phyloP scores from a whole-genome alignment of 805 yeast genomes.

The Candida pseudoglaebosa region DNA sequence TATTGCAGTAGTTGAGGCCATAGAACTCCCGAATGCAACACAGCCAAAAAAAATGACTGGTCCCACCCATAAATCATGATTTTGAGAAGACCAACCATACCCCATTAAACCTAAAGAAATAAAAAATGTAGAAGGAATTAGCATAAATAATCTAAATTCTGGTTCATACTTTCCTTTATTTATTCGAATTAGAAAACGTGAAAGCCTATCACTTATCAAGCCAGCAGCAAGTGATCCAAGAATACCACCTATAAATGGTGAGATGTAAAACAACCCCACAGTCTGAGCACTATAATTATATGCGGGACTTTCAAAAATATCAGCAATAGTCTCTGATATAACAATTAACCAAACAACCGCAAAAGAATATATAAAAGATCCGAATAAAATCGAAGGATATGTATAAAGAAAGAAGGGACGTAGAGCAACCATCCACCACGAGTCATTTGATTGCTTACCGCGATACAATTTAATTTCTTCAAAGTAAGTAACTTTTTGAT shows the following conservation, averaged over 20 bases:
- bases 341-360: slow-evolving; percentile 65
- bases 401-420: slow-evolving; percentile 50
- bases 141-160: slow-evolving; percentile 54
- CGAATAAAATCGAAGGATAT: slow-evolving; percentile 51
- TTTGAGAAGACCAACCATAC: slow-evolving; percentile 56
- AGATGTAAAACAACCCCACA: slow-evolving; percentile 51
- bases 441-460: slow-evolving; percentile 48
- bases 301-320: slow-evolving; percentile 43
- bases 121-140: slow-evolving; percentile 43
- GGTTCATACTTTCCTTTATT: slow-evolving; percentile 61
- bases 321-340: slow-evolving; percentile 52
- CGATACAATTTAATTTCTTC: slow-evolving; percentile 33
- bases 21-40: slow-evolving; percentile 55
- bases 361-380: slow-evolving; percentile 49
- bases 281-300: slow-evolving; percentile 43
- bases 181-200: slow-evolving; percentile 37
- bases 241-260: slow-evolving; percentile 56
- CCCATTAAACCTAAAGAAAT: slow-evolving; percentile 55
- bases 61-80: slow-evolving; percentile 49
- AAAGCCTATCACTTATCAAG: slow-evolving; percentile 44
- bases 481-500: slow-evolving; percentile 4
- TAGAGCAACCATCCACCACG: slow-evolving; percentile 52
- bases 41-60: slow-evolving; percentile 56
- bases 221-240: slow-evolving; percentile 56
- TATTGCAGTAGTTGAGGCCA: slow-evolving; percentile 59